Evolutionary conservation across 805 yeast species (phyloP).

Genomic region (Cephaloascus albidus): DNA sequence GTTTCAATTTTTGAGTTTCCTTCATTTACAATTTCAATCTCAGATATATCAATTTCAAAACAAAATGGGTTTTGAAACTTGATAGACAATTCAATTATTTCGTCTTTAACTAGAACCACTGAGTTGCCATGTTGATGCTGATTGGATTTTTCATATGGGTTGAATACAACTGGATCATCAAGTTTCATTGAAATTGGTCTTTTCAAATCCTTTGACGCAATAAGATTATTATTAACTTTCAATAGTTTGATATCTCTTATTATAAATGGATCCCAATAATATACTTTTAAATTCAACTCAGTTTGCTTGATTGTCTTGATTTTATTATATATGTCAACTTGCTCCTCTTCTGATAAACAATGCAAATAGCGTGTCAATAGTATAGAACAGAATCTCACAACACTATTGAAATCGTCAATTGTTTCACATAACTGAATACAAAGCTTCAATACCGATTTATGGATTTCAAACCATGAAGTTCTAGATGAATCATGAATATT

Average conservation of each 20-base stretch:
- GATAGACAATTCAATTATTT: constrained; percentile 47
- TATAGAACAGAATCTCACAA: constrained; percentile 38
- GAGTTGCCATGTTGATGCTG: constrained; percentile 8
- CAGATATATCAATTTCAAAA: constrained; percentile 56
- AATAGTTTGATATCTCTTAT: constrained; percentile 39
- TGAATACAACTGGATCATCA: constrained; percentile 1
- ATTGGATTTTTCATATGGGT: constrained; percentile 7
- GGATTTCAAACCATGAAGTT: constrained; percentile 47
- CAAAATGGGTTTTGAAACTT: constrained; percentile 72
- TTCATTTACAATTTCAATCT: constrained; percentile 29
- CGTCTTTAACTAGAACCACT: constrained; percentile 45
- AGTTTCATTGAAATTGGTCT: neutral
- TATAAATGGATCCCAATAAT: constrained; percentile 71
- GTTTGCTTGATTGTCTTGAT: constrained; percentile 24
- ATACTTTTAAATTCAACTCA: constrained; percentile 13
- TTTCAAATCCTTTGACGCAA: neutral
- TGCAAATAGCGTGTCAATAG: constrained; percentile 47
- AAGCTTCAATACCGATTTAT: constrained; percentile 42
- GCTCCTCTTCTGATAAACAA: constrained; percentile 51
- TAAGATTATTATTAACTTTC: constrained; percentile 6
- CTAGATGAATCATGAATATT: constrained; percentile 12
- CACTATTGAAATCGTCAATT: constrained; percentile 30
- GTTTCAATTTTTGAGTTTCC: constrained; percentile 20
- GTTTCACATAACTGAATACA: constrained; percentile 46
- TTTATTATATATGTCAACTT: constrained; percentile 24